Evolutionary conservation across 768 basidiomycete genomes (phyloP), one percentile per base, ranked within the genome.

Genomic region (Trametes elegans): DNA sequence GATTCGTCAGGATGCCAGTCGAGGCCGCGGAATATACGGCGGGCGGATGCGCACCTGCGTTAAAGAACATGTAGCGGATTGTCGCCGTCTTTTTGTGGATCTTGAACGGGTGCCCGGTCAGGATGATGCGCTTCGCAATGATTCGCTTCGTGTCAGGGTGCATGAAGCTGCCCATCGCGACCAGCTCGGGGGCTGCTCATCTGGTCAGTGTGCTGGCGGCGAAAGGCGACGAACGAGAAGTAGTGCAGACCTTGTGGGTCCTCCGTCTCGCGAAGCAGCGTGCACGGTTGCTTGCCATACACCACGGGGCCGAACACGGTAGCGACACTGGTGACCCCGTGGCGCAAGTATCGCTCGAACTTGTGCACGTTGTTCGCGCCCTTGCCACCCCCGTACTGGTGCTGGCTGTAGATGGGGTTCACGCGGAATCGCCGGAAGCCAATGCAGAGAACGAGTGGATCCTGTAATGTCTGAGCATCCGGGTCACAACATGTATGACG

Each of bases 31-130:
- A n/a, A n/a, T n/a, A n/a, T n/a, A 34, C 40, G 6, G 3, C 32
- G 42, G 35, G 14, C n/a, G 13, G 42, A 28, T 35, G 51, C 78
- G 27, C 61, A 89, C 88, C 88, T 35, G 85, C 64, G 70, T 95
- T 88, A 80, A 99, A 98, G 76, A 98, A 98, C 92, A 99, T 91
- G 76, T 98, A 98, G 51, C 96, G 87, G 63, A 99, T 86, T 6
- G 96, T 98, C 2, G 95, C 96, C 5, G 92, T 93, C 76, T 93
- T 94, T 68, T 93, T 93, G 79, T 98, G 95, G 1, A 98, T 86
- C 66, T 94, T 95, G 83, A 93, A 90, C 1, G 96, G 96, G 71
- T 97, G 94, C 0, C 96, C 96, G 2, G 96, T 94, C 39, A 99
- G 78, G 59, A 98, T 80, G 70, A 96, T 82, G n/a, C 96, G 86